A percentile compares a stretch with the other conserved stretches of the same genome.
phyloP scores from a whole-genome alignment of 352 stramenopile genomes.

The Globisporangium rhizosaccharum region DNA sequence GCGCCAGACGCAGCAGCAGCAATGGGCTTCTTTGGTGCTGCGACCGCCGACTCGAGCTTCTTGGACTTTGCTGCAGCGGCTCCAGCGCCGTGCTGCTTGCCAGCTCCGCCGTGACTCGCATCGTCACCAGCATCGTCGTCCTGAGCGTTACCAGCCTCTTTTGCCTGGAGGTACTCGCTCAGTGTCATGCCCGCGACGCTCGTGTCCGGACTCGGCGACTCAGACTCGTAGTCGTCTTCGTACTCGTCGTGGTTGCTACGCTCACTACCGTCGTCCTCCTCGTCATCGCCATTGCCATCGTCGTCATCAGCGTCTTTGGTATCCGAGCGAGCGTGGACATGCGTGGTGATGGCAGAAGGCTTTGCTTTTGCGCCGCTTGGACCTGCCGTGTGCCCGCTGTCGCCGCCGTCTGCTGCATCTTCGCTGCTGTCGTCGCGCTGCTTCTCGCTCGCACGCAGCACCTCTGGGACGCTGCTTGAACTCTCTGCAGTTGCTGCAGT shows the following conservation, averaged over 20 bases:
- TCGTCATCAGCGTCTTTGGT: neutral
- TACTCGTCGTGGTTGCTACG: constrained; percentile 18
- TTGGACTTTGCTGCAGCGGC: constrained; percentile 1
- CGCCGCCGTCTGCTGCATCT: neutral
- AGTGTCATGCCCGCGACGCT: constrained; percentile 43
- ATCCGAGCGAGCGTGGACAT: no score
- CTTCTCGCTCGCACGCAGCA: constrained; percentile 7
- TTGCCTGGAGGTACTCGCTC: constrained; percentile 48
- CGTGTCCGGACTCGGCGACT: constrained; percentile 17
- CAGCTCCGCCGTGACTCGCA: neutral
- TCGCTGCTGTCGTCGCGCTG: neutral
- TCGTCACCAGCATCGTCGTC: neutral
- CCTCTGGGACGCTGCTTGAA: neutral
- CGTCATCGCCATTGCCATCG: neutral
- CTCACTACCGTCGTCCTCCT: neutral
- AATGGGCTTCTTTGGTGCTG: constrained; percentile 12
- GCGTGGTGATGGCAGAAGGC: neutral
- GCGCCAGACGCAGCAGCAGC: constrained; percentile 5
- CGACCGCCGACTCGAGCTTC: constrained; percentile 1
- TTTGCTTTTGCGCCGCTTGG: constrained; percentile 1
- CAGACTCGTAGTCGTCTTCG: constrained; percentile 45
- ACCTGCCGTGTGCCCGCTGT: neutral
- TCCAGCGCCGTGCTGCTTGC: neutral
- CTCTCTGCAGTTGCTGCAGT: neutral
- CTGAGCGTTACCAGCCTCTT: constrained; percentile 9